These are phyloP conservation scores for Pterocarpus santalinus DNA, from an alignment of 306 rosid genomes.

Conservation along the genomic window DNA sequence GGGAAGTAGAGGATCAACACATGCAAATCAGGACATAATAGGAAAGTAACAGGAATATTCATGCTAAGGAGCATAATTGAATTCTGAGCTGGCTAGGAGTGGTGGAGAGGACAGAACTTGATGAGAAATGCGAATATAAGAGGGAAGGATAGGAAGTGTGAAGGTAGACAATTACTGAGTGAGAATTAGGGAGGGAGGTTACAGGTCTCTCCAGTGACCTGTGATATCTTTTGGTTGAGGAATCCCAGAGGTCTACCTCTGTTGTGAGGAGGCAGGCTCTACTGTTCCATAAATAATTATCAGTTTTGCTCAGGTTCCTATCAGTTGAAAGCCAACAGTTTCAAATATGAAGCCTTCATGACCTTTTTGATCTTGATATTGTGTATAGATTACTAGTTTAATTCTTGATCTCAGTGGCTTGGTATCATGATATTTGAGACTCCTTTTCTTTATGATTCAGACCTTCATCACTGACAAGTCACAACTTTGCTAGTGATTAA, in stretches of 20 bases:
- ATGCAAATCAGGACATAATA: background rate
- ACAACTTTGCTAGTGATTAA: conserved; percentile 39
- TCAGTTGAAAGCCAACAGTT: conserved; percentile 30
- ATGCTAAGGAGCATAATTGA: background rate
- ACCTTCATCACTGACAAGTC: conserved; percentile 1
- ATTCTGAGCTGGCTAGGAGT: background rate
- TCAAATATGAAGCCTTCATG: background rate
- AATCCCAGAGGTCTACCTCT: background rate
- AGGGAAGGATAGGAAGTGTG: background rate
- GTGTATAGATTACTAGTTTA: conserved; percentile 24
- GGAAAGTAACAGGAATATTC: background rate
- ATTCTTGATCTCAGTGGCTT: conserved; percentile 40
- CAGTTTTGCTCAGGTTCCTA: background rate
- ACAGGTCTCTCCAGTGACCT: background rate
- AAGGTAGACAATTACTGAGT: background rate
- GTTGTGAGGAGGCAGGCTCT: background rate
- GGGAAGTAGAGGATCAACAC: background rate
- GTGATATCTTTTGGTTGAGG: background rate
- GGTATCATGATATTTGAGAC: conserved; percentile 26
- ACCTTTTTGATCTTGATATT: background rate
- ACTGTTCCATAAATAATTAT: background rate
- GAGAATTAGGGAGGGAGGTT: background rate
- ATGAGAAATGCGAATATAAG: background rate
- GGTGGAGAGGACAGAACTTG: background rate
- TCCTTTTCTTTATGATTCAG: conserved; percentile 7